phyloP scores from a whole-genome alignment of 441 rosid genomes.

The Brassica hybrid region DNA sequence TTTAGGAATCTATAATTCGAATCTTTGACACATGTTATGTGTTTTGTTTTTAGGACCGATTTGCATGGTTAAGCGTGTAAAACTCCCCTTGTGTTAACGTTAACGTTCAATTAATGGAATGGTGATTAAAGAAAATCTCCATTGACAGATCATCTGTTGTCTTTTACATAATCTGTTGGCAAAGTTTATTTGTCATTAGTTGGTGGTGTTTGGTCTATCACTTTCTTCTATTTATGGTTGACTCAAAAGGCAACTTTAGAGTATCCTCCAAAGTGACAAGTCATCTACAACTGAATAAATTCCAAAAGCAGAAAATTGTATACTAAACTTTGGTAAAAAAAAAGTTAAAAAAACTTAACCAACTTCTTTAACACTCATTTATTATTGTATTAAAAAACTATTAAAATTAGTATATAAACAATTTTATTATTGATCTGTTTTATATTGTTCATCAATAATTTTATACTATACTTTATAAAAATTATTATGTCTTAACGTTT shows the following conservation, averaged over 20 bases:
- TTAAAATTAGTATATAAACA: too few species aligned
- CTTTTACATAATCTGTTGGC: neutral
- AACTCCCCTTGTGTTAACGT: neutral
- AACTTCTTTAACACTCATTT: neutral
- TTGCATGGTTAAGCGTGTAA: slow-evolving; percentile 23
- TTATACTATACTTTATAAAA: neutral
- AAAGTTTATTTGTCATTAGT: neutral
- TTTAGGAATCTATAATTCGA: slow-evolving; percentile 15
- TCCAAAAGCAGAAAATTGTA: neutral
- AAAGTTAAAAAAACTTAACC: neutral
- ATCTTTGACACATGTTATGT: slow-evolving; percentile 10
- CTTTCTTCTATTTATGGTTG: too few species aligned
- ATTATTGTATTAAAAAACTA: too few species aligned
- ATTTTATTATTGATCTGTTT: too few species aligned
- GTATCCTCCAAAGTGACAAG: slow-evolving; percentile 4
- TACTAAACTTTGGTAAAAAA: neutral
- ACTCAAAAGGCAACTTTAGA: neutral
- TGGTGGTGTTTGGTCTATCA: neutral
- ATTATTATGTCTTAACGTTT: neutral
- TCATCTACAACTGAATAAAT: neutral
- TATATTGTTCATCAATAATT: neutral
- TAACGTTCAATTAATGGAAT: slow-evolving; percentile 22
- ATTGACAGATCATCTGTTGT: slow-evolving; percentile 6
- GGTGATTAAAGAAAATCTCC: neutral
- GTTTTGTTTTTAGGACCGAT: slow-evolving; percentile 21